Conservation (phyloP, 73 alveolate genomes). For the Diophrys sp. region DNA sequence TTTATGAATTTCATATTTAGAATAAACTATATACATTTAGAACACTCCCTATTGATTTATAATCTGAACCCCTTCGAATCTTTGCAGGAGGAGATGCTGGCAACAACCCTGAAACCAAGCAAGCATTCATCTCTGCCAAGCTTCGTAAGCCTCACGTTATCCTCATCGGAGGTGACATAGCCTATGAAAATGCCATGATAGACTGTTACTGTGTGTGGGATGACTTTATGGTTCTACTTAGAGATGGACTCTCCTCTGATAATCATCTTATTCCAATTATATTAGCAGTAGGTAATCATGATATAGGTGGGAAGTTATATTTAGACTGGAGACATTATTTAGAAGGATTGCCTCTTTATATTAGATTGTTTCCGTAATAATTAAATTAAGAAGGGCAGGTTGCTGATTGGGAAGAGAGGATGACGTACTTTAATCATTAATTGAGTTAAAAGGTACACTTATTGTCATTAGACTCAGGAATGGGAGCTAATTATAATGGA, state of each 20-base stretch:
- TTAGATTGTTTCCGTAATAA: conserved; percentile 12
- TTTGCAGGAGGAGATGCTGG: conserved; percentile 49
- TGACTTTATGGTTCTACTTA: not conserved
- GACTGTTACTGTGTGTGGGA: conserved; percentile 43
- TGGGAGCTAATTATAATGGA: conserved; percentile 31
- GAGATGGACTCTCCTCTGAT: not conserved
- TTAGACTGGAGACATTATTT: not conserved
- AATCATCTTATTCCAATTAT: conserved; percentile 16
- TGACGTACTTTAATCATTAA: conserved; percentile 23
- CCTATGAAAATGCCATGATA: conserved; percentile 60
- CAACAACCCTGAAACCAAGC: conserved; percentile 17
- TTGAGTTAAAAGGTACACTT: conserved; percentile 15
- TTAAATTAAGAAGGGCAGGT: conserved; percentile 11
- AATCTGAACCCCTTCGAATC: not conserved
- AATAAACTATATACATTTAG: not conserved
- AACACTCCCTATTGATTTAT: not conserved
- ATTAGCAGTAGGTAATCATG: conserved; percentile 28
- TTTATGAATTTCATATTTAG: no score
- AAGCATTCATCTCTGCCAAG: conserved; percentile 15
- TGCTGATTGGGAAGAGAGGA: conserved; percentile 35
- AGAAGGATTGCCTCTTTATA: not conserved
- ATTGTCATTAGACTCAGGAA: conserved; percentile 62
- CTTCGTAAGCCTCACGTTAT: conserved; percentile 47
- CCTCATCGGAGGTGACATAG: conserved; percentile 69
- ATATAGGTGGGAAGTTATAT: conserved; percentile 21